Base-by-base conservation (phyloP, 352 stramenopile genomes). In the Globisporangium megalacanthum region DNA sequence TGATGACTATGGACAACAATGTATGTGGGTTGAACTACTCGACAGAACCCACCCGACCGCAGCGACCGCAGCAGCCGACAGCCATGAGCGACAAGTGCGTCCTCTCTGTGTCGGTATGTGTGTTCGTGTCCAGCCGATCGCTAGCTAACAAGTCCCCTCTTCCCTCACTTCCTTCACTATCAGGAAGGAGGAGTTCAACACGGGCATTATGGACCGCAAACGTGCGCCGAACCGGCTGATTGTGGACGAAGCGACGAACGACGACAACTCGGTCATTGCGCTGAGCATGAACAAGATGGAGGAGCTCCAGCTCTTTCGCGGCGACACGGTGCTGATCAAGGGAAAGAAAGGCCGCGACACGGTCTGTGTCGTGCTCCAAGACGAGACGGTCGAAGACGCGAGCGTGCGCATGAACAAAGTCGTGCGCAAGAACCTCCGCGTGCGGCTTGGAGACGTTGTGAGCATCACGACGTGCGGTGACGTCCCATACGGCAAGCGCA, bases 341-440 rank as follows among this genome's bases (percentile, higher is more conserved):
- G 97, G 97, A 58, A 99, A 99, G 85, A 98, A 98, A 70, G 97
- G 96, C 46, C 84, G 89, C 45, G 96, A 99, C 66, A 99, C 97
- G 10, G 96, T 99, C 11, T 99, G 96, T 72, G 98, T 99, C 49
- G 93, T 98, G 46, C 79, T 99, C 1, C 87, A 97, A 49, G 97
- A 99, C 65, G 97, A 99, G 63, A 98, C 90, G 17, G 98, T 97
- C 50, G 97, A 99, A 47, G 96, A 99, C 62, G 82, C 85, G 47
- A 98, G 91, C 61, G 94, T 99, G 19, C 86, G 95, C 47, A 99
- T 99, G 97, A 99, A 99, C 87, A 99, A 99, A 82, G 93, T 98
- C 31, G 96, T 99, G 48, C 92, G 97, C 35, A 99, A 99, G 87
- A 99, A 99, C 77, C 69, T 99, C 20, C 79, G 96, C 25, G 96